These are phyloP conservation scores for Cichorium intybus DNA, from an alignment of 140 eudicot species.

Conservation along the genomic window DNA sequence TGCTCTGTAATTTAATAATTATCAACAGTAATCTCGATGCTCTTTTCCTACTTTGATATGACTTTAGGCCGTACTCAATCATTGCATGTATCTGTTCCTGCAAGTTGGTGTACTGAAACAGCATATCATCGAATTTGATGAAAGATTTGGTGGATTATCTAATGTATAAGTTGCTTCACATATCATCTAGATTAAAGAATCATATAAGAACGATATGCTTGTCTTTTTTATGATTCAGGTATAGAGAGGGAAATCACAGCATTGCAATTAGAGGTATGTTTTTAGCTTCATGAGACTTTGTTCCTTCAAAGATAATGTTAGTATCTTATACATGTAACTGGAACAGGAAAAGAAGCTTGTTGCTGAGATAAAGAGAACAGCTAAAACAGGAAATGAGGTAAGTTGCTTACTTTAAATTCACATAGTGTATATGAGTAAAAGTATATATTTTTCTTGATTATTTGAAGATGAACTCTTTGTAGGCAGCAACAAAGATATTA, in stretches of 20 bases:
- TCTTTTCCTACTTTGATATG: not conserved
- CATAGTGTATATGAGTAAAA: not conserved
- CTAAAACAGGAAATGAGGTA: slow-evolving; percentile 97
- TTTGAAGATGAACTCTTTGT: slow-evolving; percentile 14
- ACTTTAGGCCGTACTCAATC: not conserved
- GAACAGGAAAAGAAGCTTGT: slow-evolving; percentile 94
- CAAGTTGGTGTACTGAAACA: not conserved
- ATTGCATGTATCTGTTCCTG: not conserved
- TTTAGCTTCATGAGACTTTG: not conserved
- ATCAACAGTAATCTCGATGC: not conserved
- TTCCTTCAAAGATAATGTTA: not conserved
- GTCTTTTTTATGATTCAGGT: slow-evolving; percentile 44
- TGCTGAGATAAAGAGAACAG: slow-evolving; percentile 96
- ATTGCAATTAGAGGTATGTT: slow-evolving; percentile 74
- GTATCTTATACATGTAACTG: slow-evolving; percentile 14
- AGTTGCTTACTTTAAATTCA: slow-evolving; percentile 7
- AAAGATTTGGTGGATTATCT: not conserved
- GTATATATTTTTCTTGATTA: not conserved
- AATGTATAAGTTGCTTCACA: not conserved
- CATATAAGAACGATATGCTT: slow-evolving; percentile 2
- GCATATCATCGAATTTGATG: not conserved
- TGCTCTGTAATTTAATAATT: not conserved
- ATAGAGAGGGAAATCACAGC: slow-evolving; percentile 84
- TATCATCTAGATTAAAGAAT: slow-evolving; percentile 2
- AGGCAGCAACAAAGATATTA: slow-evolving; percentile 91